Percentiles rank a stretch among this genome's conserved stretches.
These are phyloP conservation scores for Pleurotus platypus DNA, from an alignment of 768 basidiomycete species.

Conservation along the genomic window DNA sequence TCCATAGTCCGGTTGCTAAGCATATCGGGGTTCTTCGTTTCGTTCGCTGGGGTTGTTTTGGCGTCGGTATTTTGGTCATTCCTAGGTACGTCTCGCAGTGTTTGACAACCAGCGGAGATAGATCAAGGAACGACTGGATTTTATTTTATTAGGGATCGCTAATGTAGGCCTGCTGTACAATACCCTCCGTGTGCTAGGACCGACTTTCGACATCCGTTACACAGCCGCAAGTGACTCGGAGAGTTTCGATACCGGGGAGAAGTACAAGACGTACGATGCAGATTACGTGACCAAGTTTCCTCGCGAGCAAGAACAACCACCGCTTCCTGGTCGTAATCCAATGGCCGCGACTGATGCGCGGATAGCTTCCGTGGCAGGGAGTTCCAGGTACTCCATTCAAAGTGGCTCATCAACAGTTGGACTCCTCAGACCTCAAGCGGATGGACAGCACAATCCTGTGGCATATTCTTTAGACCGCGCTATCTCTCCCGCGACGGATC, in stretches of 20 bases:
- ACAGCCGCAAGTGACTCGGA: slow-evolving; percentile 24
- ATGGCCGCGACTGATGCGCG: slow-evolving; percentile 11
- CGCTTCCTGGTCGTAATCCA: slow-evolving; percentile 2
- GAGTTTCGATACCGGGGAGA: slow-evolving; percentile 21
- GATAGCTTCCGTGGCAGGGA: not conserved
- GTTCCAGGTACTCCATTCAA: not conserved
- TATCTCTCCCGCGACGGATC: slow-evolving; percentile 8
- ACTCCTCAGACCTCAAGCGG: not conserved
- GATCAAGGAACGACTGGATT: no score
- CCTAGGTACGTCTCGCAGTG: slow-evolving; percentile 39
- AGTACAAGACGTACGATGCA: not conserved
- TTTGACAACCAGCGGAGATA: no score
- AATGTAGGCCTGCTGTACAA: slow-evolving; percentile 68
- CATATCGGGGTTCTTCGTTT: slow-evolving; percentile 45
- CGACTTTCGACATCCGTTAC: slow-evolving; percentile 39
- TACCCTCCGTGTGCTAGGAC: slow-evolving; percentile 59
- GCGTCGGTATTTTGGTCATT: slow-evolving; percentile 47
- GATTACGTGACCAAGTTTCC: not conserved
- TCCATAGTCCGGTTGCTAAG: slow-evolving; percentile 45
- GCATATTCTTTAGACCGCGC: slow-evolving; percentile 7
- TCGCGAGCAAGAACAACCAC: not conserved
- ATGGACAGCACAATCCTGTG: not conserved
- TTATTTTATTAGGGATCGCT: slow-evolving; percentile 43
- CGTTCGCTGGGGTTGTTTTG: slow-evolving; percentile 44
- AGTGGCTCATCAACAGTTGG: not conserved